phyloP scores from a whole-genome alignment of 2,329 filamentous ascomycete genomes.

The Aspergillus pseudonomiae region DNA sequence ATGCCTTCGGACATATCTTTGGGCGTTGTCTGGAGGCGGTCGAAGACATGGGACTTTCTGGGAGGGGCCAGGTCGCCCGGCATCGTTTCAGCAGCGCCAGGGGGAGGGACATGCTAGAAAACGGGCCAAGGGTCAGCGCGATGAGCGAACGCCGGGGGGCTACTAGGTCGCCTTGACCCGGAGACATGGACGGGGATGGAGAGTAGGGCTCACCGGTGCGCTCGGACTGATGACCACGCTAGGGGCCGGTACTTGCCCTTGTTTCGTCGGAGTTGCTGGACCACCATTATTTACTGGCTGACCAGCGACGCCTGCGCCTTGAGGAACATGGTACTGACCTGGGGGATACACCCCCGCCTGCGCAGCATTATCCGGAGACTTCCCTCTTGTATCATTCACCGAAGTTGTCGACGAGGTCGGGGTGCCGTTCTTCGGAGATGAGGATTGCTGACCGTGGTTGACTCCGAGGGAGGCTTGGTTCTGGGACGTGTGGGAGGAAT shows the following conservation, averaged over 20 bases:
- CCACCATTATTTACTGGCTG: constrained; percentile 51
- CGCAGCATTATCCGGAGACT: constrained; percentile 57
- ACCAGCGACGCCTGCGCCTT: constrained; percentile 36
- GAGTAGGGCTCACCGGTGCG: constrained; percentile 68
- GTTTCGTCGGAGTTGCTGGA: constrained; percentile 63
- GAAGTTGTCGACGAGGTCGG: constrained; percentile 89
- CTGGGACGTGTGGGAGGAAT: constrained; percentile 70
- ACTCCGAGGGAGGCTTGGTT: constrained; percentile 58
- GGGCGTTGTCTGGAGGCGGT: constrained; percentile 87
- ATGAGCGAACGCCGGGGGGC: neutral
- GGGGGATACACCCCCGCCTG: constrained; percentile 34
- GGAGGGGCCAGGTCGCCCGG: constrained; percentile 94
- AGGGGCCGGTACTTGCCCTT: constrained; percentile 67
- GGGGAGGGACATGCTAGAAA: constrained; percentile 80
- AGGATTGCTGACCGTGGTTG: constrained; percentile 57
- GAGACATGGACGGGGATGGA: neutral
- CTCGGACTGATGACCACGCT: constrained; percentile 95
- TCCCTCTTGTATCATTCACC: constrained; percentile 82
- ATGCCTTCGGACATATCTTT: constrained; percentile 96
- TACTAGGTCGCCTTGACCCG: neutral
- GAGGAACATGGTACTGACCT: constrained; percentile 43
- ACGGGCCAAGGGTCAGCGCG: constrained; percentile 9
- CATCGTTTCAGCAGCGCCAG: constrained; percentile 95
- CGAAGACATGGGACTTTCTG: constrained; percentile 89
- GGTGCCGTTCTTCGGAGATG: constrained; percentile 67